Evolutionary conservation across 192 early-diverging fungal genomes (phyloP), one percentile per base, ranked within the genome.

Genomic region (Coemansia sp.): DNA sequence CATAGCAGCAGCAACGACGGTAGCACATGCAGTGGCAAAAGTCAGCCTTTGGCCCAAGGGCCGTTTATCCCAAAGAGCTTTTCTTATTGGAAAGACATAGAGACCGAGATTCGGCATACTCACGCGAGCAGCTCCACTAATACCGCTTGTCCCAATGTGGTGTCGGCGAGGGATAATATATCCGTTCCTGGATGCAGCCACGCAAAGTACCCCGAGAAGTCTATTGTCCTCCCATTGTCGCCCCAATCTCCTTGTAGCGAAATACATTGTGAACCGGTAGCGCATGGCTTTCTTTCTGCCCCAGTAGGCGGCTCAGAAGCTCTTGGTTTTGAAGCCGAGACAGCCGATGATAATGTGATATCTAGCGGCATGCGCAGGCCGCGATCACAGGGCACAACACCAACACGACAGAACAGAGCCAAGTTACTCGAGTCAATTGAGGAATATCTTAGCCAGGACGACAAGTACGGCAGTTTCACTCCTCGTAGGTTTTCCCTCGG

Each of bases 391-490:
- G 35, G 36, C 18, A 20, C n/a, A 21, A 8, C 35, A 20, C 57
- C 57, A 14, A 38, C 34, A 59, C 57, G 35, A 7, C 30, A 21
- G 30, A 38, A 18, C 35, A 21, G 57, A 4, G 30, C 57, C 57
- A 35, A 30, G 23, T 30, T 68, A 60, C 57, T 71, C 38, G 21
- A 52, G 7, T 77, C 75, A 12, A 71, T 77, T 33, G 62, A 71
- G 35, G 75, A 71, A 57, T 71, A 69, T 39, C 49, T 71, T 24
- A 52, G 59, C 4, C 64, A 67, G 43, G 68, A 70, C 30, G 44
- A 33, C 35, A 38, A 36, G 18, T n/a, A 59, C 24, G 57, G 57
- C 12, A 59, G 35, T n/a, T 20, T n/a, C 2, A 36, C 35, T 6
- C 34, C 57, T 38, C 57, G 35, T 38, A 7, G 34, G 35, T 33